These are phyloP conservation scores for Carex arenaria DNA, from an alignment of 202 grass and related monocot species.

Conservation along the genomic window DNA sequence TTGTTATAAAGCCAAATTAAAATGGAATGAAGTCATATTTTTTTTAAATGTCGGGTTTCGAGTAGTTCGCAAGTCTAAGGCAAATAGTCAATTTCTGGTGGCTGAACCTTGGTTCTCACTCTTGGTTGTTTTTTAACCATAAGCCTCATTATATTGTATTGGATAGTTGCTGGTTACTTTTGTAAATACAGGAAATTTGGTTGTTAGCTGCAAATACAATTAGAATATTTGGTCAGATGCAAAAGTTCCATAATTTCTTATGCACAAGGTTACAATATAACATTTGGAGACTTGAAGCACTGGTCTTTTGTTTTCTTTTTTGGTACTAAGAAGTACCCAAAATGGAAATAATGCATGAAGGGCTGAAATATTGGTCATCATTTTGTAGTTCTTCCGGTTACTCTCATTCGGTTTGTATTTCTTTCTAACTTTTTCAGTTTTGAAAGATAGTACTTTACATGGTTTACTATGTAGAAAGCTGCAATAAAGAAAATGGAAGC, in stretches of 20 bases:
- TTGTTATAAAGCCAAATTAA: neutral
- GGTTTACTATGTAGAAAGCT: conserved; percentile 49
- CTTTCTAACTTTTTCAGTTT: neutral
- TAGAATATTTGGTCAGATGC: neutral
- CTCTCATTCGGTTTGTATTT: conserved; percentile 2
- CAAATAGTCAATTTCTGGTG: neutral
- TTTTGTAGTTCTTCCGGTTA: neutral
- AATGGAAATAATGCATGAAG: neutral
- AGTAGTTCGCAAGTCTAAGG: neutral
- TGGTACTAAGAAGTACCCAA: neutral
- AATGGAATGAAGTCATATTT: neutral
- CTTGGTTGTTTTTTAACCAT: no score
- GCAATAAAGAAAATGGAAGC: conserved; percentile 99
- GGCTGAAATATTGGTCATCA: neutral
- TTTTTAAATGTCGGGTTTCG: neutral
- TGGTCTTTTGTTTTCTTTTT: neutral
- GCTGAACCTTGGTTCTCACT: neutral
- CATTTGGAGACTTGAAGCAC: neutral
- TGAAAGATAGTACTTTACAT: neutral
- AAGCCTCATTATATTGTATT: no score
- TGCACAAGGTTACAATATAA: neutral
- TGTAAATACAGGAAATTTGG: neutral
- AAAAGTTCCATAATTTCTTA: neutral
- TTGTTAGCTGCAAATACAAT: neutral
- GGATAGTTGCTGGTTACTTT: no score